phyloP scores from a whole-genome alignment of 2,329 filamentous ascomycete species.

The Byssothecium circinans region DNA sequence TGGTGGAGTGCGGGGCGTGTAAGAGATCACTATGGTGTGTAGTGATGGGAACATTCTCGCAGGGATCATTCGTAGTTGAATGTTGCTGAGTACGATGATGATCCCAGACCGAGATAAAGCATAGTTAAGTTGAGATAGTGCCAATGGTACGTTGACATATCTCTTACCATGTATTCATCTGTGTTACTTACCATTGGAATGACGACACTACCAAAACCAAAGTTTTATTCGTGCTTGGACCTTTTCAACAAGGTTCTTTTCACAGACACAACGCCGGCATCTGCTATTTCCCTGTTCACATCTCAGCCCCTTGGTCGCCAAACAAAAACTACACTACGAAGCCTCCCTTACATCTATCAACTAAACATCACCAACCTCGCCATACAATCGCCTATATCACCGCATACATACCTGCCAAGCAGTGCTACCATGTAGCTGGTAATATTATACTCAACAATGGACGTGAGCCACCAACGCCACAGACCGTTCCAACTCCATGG shows the following conservation, averaged over 20 bases:
- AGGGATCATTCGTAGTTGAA: too few relatives aligned
- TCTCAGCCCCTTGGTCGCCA: too few relatives aligned
- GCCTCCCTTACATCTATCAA: background rate
- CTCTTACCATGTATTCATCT: too few relatives aligned
- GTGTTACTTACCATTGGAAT: background rate
- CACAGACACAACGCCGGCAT: background rate
- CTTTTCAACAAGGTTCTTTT: background rate
- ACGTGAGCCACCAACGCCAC: background rate
- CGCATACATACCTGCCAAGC: background rate
- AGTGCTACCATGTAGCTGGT: background rate
- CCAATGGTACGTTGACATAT: too few relatives aligned
- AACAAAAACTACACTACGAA: too few relatives aligned
- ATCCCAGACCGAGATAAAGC: too few relatives aligned
- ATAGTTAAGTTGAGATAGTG: too few relatives aligned
- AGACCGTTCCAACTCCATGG: background rate
- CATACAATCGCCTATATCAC: background rate
- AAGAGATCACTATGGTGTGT: too few relatives aligned
- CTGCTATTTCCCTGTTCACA: too few relatives aligned
- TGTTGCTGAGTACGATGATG: too few relatives aligned
- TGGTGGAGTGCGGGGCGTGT: constrained; percentile 2
- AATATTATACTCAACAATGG: background rate
- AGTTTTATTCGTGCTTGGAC: background rate
- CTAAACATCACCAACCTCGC: background rate
- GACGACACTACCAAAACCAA: background rate
- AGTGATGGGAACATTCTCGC: too few relatives aligned